Evolutionary conservation across 2,329 filamentous ascomycete genomes (phyloP), one percentile per base, ranked within the genome.

Genomic region (Drechslerella stenobrocha): DNA sequence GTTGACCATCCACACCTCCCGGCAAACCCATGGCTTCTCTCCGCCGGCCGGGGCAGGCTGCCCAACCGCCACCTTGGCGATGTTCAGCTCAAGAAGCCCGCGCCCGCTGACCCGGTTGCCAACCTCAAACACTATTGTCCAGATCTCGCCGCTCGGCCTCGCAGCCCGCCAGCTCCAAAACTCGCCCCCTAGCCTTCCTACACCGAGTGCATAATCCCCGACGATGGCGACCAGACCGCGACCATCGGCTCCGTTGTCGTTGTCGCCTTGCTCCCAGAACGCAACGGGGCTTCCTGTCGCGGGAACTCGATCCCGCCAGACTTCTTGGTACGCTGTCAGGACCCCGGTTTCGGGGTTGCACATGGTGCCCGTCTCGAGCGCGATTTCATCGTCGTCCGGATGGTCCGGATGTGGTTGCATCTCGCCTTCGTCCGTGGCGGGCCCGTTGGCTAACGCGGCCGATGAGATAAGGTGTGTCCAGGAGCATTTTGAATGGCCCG

Each of bases 271-370:
- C 26, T 67, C 63, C 63, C 63, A 67, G 26, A 67, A 60, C 7
- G 46, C 32, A 7, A 67, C 63, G 6, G 37, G 40, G 32, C 46
- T 52, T 3, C 61, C 63, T 6, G 18, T 30, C 18, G 69, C 63
- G 9, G 72, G 60, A 15, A 71, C 69, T 4, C 74, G 28, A 71
- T 76, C 75, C 35, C 72, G 66, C 75, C 75, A 76, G 13, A 73
- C 70, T 59, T 76, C 75, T 57, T 76, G 70, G 59, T 76, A 76
- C 2, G 70, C 70, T 22, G 71, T 72, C 20, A 73, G 63, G 2
- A 64, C 44, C 1, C 75, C 75, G 0, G 70, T 76, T 5, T 55
- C 66, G 0, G 73, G 72, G 63, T 76, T 70, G 1, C 66, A 48
- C 70, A 74, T 74, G 1, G 24, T 58, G 1, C 75, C 75, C 5